phyloP scores from a whole-genome alignment of 148 eudicot species.

The Rhododendron molle region DNA sequence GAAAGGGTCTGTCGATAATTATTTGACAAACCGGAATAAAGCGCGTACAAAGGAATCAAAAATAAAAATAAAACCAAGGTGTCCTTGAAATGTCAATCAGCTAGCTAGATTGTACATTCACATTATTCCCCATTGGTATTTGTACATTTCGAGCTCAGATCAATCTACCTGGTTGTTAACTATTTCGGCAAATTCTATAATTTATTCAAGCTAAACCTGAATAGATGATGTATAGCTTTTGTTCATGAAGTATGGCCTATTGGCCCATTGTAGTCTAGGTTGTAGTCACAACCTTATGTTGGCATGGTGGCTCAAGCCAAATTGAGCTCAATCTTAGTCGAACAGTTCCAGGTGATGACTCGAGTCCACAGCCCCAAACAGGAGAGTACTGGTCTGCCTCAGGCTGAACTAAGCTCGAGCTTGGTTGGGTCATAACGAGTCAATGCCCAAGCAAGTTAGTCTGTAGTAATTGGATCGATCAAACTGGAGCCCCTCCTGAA shows the following conservation, averaged over 20 bases:
- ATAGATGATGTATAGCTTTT: background rate
- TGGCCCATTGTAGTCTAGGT: background rate
- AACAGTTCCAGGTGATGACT: background rate
- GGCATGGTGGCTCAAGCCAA: background rate
- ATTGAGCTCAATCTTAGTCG: background rate
- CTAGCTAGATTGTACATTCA: background rate
- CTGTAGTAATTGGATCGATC: background rate
- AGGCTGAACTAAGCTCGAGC: background rate
- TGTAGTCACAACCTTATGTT: background rate
- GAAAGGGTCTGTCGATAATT: background rate
- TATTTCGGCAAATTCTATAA: background rate
- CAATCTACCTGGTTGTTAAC: background rate
- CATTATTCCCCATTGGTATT: background rate
- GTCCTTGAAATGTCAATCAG: background rate
- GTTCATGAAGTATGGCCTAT: background rate
- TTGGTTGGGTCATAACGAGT: background rate
- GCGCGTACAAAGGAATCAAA: background rate
- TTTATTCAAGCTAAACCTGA: background rate
- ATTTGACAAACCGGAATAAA: background rate
- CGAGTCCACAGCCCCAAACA: background rate
- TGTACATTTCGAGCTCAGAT: background rate
- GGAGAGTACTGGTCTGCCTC: background rate
- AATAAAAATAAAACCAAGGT: background rate
- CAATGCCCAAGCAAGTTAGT: background rate
- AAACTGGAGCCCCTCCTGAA: background rate